phyloP scores from a whole-genome alignment of 2,329 filamentous ascomycete genomes.

The Ophidiomyces ophidiicola region DNA sequence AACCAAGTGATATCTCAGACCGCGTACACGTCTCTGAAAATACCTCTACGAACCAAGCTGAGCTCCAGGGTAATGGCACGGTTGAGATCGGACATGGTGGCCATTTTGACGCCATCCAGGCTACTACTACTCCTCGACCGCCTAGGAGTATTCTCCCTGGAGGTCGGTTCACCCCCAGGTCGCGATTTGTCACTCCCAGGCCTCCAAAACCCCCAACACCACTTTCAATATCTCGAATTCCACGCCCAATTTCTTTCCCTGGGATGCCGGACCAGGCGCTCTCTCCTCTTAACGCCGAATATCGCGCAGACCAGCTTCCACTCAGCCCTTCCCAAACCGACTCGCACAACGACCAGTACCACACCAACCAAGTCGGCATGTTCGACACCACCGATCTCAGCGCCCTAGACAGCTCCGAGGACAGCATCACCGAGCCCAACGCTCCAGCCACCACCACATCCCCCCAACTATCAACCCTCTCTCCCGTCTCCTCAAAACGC shows the following conservation, averaged over 20 bases:
- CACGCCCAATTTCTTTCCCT: constrained; percentile 9
- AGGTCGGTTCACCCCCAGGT: constrained; percentile 12
- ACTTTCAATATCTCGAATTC: constrained; percentile 9
- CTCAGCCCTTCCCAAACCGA: constrained; percentile 10
- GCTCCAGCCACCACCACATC: constrained; percentile 9
- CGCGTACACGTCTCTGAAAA: background rate
- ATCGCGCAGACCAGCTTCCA: constrained; percentile 4
- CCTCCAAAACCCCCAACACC: constrained; percentile 8
- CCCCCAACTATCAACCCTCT: constrained; percentile 21
- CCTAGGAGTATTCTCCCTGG: constrained; percentile 4
- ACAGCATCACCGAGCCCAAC: constrained; percentile 10
- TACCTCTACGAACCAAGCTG: background rate
- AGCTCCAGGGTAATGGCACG: background rate
- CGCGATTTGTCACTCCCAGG: constrained; percentile 15
- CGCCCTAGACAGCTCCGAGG: constrained; percentile 14
- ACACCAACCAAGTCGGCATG: constrained; percentile 12
- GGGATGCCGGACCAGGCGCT: constrained; percentile 4
- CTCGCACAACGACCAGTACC: constrained; percentile 20
- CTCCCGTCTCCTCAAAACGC: constrained; percentile 21
- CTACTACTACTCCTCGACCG: constrained; percentile 3
- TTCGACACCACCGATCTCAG: constrained; percentile 18
- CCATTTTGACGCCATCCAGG: background rate
- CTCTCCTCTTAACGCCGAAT: constrained; percentile 1
- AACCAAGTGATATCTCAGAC: background rate
- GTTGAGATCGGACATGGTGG: background rate